Conservation (phyloP, 192 early-diverging fungal genomes). For the Umbelopsis ramanniana region DNA sequence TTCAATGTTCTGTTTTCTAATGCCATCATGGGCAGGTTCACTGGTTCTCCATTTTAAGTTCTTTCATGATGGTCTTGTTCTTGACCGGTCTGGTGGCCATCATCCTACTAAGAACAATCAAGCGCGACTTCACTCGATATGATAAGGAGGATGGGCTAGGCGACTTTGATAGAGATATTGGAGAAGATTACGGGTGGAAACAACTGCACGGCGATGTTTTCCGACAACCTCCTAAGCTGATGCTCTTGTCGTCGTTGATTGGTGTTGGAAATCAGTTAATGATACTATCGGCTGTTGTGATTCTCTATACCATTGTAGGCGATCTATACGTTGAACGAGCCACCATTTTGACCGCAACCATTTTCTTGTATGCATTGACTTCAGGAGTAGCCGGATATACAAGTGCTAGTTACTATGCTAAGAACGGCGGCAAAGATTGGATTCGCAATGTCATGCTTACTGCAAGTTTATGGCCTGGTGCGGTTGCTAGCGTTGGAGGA, state of each 20-base stretch:
- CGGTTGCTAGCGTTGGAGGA: conserved; percentile 53
- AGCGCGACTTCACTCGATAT: conserved; percentile 78
- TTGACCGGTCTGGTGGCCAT: conserved; percentile 75
- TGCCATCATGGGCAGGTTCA: conserved; percentile 58
- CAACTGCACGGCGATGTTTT: conserved; percentile 89
- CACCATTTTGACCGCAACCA: conserved; percentile 73
- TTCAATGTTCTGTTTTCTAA: not conserved
- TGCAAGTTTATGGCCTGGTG: conserved; percentile 70
- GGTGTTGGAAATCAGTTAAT: conserved; percentile 71
- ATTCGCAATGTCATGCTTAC: conserved; percentile 67
- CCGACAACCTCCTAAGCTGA: conserved; percentile 66
- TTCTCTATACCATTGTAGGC: conserved; percentile 61
- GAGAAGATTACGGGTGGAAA: conserved; percentile 91
- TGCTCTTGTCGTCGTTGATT: conserved; percentile 67
- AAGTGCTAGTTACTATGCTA: conserved; percentile 66
- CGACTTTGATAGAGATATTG: conserved; percentile 75
- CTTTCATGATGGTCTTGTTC: conserved; percentile 82
- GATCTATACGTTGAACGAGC: conserved; percentile 68
- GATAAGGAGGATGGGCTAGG: conserved; percentile 68
- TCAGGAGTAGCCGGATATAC: conserved; percentile 73
- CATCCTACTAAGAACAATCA: conserved; percentile 73
- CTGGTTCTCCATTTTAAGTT: conserved; percentile 85
- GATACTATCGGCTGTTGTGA: conserved; percentile 53
- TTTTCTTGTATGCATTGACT: conserved; percentile 81
- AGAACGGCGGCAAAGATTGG: conserved; percentile 74